phyloP scores from a whole-genome alignment of 495 filamentous ascomycete genomes.

The Aspergillus biplanus region DNA sequence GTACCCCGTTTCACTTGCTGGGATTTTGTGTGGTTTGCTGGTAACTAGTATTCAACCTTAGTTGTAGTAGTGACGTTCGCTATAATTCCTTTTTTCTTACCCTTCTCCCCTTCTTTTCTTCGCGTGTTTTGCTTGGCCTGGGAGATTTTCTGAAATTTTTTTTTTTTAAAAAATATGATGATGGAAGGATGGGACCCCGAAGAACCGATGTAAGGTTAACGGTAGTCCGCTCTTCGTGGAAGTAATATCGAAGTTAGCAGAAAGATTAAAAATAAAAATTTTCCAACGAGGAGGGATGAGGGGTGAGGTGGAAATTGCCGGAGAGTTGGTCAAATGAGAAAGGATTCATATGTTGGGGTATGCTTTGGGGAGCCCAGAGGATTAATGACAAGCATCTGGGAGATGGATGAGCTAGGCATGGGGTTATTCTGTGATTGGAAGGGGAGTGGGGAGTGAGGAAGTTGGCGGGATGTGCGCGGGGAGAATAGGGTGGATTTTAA shows the following conservation, averaged over 20 bases:
- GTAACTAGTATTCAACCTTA: conserved; percentile 20
- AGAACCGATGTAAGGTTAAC: conserved; percentile 10
- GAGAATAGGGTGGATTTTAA: conserved; percentile 1
- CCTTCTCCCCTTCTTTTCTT: not conserved
- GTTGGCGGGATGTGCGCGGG: conserved; percentile 10
- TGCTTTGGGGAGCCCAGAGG: conserved; percentile 1
- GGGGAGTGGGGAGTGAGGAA: not conserved
- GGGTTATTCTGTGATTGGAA: not conserved
- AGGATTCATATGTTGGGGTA: conserved; percentile 5
- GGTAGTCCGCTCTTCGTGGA: conserved; percentile 1
- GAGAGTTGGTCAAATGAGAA: not conserved
- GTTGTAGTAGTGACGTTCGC: conserved; percentile 20
- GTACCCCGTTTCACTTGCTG: conserved; percentile 29
- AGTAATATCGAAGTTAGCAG: not conserved
- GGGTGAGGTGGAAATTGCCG: conserved; percentile 3
- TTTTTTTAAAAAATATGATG: not conserved
- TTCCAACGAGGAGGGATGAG: not conserved
- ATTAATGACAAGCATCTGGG: conserved; percentile 13
- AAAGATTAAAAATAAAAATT: not conserved
- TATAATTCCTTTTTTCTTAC: conserved; percentile 7
- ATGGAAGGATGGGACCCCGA: not conserved
- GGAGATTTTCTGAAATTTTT: not conserved
- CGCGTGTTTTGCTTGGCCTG: not conserved
- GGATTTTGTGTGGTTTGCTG: conserved; percentile 17
- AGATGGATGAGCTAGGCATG: conserved; percentile 11